Evolutionary conservation across 345 rosid species (phyloP).

Genomic region (Excoecaria agallocha): DNA sequence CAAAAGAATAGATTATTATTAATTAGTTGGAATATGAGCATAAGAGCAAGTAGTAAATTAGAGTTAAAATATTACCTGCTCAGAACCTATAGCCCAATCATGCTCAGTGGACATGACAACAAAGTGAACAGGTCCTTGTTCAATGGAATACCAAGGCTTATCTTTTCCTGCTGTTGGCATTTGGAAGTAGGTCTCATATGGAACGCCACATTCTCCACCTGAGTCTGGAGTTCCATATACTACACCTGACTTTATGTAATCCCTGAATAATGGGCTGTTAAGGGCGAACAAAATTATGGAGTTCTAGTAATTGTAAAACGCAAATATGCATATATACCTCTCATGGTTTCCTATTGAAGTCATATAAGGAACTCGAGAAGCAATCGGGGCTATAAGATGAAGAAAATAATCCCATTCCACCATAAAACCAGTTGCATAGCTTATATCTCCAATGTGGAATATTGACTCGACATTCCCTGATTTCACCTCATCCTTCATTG

Average conservation of each 20-base stretch:
- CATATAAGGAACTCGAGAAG: slow-evolving; percentile 66
- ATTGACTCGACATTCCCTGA: slow-evolving; percentile 49
- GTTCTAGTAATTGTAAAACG: too few relatives aligned
- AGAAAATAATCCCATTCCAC: slow-evolving; percentile 80
- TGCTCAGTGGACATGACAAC: slow-evolving; percentile 67
- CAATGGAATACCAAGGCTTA: slow-evolving; percentile 73
- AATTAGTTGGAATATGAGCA: too few relatives aligned
- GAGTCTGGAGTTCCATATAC: slow-evolving; percentile 47
- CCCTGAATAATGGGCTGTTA: slow-evolving; percentile 30
- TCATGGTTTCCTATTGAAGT: slow-evolving; percentile 76
- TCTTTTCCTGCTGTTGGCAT: slow-evolving; percentile 64
- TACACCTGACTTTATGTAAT: slow-evolving; percentile 46
- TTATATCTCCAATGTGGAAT: slow-evolving; percentile 77
- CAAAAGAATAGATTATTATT: background rate
- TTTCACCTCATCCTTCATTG: slow-evolving; percentile 41
- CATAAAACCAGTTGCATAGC: slow-evolving; percentile 71
- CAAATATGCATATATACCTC: slow-evolving; percentile 27
- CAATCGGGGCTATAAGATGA: slow-evolving; percentile 49
- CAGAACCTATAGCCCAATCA: slow-evolving; percentile 42
- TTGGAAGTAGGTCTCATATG: slow-evolving; percentile 65
- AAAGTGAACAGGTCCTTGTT: slow-evolving; percentile 55
- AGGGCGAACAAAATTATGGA: too few relatives aligned
- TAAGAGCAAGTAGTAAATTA: too few relatives aligned
- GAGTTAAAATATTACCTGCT: slow-evolving; percentile 40
- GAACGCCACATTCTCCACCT: slow-evolving; percentile 72